Evolutionary conservation across 345 rosid genomes (phyloP).

Genomic region (Orychophragmus violaceus): DNA sequence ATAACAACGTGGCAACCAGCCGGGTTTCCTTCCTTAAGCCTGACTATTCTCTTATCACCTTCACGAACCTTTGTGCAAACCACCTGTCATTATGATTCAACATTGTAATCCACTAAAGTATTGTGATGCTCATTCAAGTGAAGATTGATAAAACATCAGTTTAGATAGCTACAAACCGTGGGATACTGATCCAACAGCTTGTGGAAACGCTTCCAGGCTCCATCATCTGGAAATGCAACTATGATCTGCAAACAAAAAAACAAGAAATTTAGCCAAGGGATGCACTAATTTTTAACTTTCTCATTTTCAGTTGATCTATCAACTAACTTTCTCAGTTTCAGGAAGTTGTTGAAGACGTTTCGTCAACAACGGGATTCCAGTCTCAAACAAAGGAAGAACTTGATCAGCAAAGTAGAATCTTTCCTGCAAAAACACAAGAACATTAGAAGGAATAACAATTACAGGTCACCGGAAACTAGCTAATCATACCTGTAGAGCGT

Average conservation of each 20-base stretch:
- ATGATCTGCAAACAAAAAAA: conserved; percentile 45
- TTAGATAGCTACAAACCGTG: conserved; percentile 39
- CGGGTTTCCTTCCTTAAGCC: conserved; percentile 92
- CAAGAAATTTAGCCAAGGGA: neutral
- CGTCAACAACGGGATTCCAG: conserved; percentile 87
- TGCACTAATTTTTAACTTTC: neutral
- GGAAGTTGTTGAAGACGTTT: conserved; percentile 81
- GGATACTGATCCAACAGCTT: conserved; percentile 80
- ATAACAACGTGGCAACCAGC: conserved; percentile 85
- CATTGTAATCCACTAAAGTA: conserved; percentile 1
- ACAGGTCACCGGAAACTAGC: neutral
- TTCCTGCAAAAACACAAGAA: conserved; percentile 47
- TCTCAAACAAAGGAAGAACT: conserved; percentile 94
- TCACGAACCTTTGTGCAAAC: conserved; percentile 95
- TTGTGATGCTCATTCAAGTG: neutral
- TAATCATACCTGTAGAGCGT: conserved; percentile 78
- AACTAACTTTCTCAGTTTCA: conserved; percentile 59
- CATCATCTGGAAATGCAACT: conserved; percentile 98
- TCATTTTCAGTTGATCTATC: neutral
- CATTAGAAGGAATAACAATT: neutral
- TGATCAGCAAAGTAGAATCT: conserved; percentile 94
- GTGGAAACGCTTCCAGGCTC: conserved; percentile 99
- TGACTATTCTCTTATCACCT: conserved; percentile 86
- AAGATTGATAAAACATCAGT: neutral
- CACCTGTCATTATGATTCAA: conserved; percentile 48